Evolutionary conservation across 345 rosid genomes (phyloP).

Genomic region (Lagerstroemia speciosa): DNA sequence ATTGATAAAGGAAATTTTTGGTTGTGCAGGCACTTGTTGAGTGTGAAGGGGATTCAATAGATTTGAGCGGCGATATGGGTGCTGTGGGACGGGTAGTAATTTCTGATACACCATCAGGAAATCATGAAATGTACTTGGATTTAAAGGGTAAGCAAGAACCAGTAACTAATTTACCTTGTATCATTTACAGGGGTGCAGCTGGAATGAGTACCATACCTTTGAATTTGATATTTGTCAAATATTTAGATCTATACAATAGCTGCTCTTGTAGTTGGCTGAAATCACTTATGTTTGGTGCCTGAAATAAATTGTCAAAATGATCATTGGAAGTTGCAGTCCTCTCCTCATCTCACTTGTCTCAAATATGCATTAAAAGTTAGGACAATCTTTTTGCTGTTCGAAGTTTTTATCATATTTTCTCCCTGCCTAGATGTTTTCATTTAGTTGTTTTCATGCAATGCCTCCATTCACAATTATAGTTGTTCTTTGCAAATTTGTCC

Average conservation of each 20-base stretch:
- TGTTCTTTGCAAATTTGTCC: neutral
- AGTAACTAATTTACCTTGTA: neutral
- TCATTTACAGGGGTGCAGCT: neutral
- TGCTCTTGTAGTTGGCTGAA: neutral
- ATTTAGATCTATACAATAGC: neutral
- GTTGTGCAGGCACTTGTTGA: slow-evolving; percentile 77
- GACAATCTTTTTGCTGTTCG: neutral
- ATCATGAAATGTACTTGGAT: slow-evolving; percentile 63
- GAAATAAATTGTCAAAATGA: neutral
- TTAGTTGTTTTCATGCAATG: neutral
- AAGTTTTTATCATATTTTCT: neutral
- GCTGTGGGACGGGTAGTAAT: slow-evolving; percentile 85
- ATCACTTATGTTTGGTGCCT: neutral
- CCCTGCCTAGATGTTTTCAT: neutral
- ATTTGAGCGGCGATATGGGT: slow-evolving; percentile 94
- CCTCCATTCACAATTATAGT: neutral
- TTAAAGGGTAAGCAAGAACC: slow-evolving; percentile 53
- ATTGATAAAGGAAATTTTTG: slow-evolving; percentile 6
- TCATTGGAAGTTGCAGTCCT: neutral
- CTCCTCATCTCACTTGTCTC: neutral
- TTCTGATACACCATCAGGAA: slow-evolving; percentile 42
- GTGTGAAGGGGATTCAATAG: slow-evolving; percentile 93
- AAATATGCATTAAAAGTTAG: neutral
- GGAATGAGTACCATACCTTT: neutral
- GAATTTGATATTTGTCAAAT: neutral